These are phyloP conservation scores for Maudiozyma saulgeensis DNA, from an alignment of 805 yeast species.

Conservation along the genomic window DNA sequence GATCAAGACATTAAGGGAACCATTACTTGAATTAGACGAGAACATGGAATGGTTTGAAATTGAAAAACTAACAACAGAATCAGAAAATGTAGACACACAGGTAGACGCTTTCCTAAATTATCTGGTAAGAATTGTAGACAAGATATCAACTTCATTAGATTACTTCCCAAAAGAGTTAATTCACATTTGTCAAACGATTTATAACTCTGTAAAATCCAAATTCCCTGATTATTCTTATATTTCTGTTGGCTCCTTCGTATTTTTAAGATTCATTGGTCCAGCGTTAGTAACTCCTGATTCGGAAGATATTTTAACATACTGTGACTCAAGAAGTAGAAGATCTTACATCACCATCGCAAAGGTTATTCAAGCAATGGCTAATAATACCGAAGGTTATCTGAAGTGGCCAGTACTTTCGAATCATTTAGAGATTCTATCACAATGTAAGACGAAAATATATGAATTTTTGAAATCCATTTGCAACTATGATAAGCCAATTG, in stretches of 20 bases:
- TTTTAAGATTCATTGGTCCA: slow-evolving; percentile 72
- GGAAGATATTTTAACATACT: slow-evolving; percentile 29
- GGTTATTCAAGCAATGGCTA: slow-evolving; percentile 74
- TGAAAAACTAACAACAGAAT: slow-evolving; percentile 36
- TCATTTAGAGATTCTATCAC: slow-evolving; percentile 32
- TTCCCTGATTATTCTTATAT: slow-evolving; percentile 55
- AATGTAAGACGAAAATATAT: slow-evolving; percentile 30
- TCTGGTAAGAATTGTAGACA: slow-evolving; percentile 44
- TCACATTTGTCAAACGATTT: slow-evolving; percentile 56
- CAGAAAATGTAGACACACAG: slow-evolving; percentile 32
- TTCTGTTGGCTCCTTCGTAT: slow-evolving; percentile 78
- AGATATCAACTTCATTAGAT: slow-evolving; percentile 44
- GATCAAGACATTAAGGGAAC: slow-evolving; percentile 40
- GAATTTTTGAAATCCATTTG: slow-evolving; percentile 32
- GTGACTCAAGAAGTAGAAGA: slow-evolving; percentile 39
- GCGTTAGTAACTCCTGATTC: slow-evolving; percentile 83
- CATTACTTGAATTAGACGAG: slow-evolving; percentile 43
- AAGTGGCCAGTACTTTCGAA: slow-evolving; percentile 49
- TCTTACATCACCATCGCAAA: slow-evolving; percentile 70
- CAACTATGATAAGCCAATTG: slow-evolving; percentile 12
- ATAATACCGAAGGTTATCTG: slow-evolving; percentile 54
- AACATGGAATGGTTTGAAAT: slow-evolving; percentile 50
- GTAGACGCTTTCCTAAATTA: slow-evolving; percentile 44
- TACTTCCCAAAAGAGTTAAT: slow-evolving; percentile 60
- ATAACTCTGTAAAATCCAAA: slow-evolving; percentile 41